Base-by-base conservation (phyloP, 768 basidiomycete species). In the Exidia glandulosa region DNA sequence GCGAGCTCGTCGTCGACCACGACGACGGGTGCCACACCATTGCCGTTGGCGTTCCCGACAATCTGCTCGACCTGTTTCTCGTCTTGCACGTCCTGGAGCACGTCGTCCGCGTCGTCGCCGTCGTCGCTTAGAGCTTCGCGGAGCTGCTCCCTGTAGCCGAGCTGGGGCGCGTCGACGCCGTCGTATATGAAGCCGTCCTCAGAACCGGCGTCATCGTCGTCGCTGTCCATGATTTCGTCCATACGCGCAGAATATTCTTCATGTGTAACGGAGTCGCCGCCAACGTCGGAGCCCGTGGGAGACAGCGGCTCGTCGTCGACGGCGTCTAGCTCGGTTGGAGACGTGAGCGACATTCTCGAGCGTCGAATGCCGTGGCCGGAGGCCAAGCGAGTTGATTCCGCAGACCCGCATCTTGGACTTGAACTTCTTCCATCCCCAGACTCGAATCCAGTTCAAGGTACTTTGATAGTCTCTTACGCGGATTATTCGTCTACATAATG, bases 51-150 rank as follows among this genome's bases (percentile, higher is more conserved):
- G 34, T 76, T 71, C 16, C 78, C 61, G 33, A 82, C 70, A 25
- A 79, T 77, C 27, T 64, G 71, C 61, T 80, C 80, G 57, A 76
- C 76, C 66, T 80, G 81, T 7, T 69, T 67, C 31, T 60, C 64
- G 14, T 74, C 73, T 57, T 76, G 70, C 33, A 77, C 76, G 34
- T 76, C 74, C 52, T 82, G 79, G 41, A 79, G 78, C 37, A 75
- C 77, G 59, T 80, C 76, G 37, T 33, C 54, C 32, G 41, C 58
- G 25, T 56, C 36, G 23, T 33, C 59, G 30, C 57, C 56, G 12
- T 88, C 87, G 32, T 78, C 74, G 19, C 84, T 89, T 36, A 93
- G 77, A 27, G 88, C 84, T 56, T 90, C 87, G 50, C 83, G 78
- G 57, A 94, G 72, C 64, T 82, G 86, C 61, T 85, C 81, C 12